Evolutionary conservation across 75 land plant species (phyloP).

Genomic region (Selaginella tamariscina): DNA sequence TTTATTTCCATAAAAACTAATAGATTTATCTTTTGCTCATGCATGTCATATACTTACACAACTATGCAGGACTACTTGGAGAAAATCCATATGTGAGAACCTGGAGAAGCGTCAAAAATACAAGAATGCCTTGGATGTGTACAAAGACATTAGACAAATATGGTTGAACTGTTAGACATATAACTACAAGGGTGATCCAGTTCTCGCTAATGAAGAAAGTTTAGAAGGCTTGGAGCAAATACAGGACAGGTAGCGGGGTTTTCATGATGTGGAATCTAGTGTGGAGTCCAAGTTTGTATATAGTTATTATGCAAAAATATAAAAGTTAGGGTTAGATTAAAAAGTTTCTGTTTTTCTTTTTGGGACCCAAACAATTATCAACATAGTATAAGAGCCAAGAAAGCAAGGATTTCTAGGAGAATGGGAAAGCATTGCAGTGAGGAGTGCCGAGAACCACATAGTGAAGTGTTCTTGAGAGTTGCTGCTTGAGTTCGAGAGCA

Average conservation of each 20-base stretch:
- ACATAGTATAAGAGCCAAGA: too few species aligned
- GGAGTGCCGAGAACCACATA: too few species aligned
- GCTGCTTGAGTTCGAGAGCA: too few species aligned
- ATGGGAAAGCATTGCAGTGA: too few species aligned
- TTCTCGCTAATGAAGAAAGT: slow-evolving; percentile 56
- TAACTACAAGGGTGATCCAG: slow-evolving; percentile 86
- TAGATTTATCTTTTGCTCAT: neutral
- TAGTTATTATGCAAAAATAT: too few species aligned
- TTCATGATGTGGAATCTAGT: too few species aligned
- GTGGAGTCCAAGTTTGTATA: too few species aligned
- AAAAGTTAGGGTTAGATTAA: too few species aligned
- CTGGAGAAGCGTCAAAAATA: slow-evolving; percentile 68
- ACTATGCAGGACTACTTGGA: slow-evolving; percentile 71
- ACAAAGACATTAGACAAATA: slow-evolving; percentile 66
- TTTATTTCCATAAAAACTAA: slow-evolving; percentile 76
- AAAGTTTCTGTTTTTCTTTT: too few species aligned
- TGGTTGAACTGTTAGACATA: slow-evolving; percentile 84
- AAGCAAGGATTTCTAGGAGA: too few species aligned
- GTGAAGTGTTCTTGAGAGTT: too few species aligned
- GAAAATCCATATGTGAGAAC: slow-evolving; percentile 54
- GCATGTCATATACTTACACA: neutral
- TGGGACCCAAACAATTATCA: too few species aligned
- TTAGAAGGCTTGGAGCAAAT: slow-evolving; percentile 76
- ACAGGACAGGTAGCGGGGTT: slow-evolving; percentile 50
- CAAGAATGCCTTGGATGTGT: slow-evolving; percentile 76